Conservation (phyloP, 805 yeast species). For the Starmerella vaccinii region DNA sequence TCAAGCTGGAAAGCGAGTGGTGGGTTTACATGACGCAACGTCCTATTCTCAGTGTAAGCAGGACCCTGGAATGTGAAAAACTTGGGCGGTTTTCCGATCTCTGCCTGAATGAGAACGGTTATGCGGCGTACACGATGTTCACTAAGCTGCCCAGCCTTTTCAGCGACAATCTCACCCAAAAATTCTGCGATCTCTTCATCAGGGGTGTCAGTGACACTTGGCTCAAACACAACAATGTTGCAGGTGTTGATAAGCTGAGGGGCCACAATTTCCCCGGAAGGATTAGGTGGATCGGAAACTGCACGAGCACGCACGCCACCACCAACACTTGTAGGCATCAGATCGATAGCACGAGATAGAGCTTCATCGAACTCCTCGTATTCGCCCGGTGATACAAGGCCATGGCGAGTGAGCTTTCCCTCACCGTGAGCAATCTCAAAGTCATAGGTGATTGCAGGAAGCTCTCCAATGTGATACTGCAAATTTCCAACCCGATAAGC, state of each 20-base stretch:
- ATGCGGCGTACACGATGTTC: slow-evolving; percentile 79
- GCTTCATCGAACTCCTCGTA: slow-evolving; percentile 85
- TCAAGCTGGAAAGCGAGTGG: slow-evolving; percentile 96
- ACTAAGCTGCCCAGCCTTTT: slow-evolving; percentile 57
- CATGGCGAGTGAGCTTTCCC: slow-evolving; percentile 42
- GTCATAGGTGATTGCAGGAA: slow-evolving; percentile 63
- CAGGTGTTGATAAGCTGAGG: slow-evolving; percentile 59
- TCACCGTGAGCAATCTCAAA: slow-evolving; percentile 33
- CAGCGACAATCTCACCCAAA: slow-evolving; percentile 55
- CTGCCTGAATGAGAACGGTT: slow-evolving; percentile 78
- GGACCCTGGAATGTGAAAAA: slow-evolving; percentile 94
- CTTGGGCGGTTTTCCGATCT: slow-evolving; percentile 81
- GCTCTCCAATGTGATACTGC: slow-evolving; percentile 42
- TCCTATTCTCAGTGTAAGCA: slow-evolving; percentile 72
- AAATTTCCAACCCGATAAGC: slow-evolving; percentile 84
- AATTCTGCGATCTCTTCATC: slow-evolving; percentile 60
- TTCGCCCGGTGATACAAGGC: slow-evolving; percentile 35
- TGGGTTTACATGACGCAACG: slow-evolving; percentile 96
- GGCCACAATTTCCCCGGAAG: slow-evolving; percentile 19
- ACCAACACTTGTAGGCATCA: slow-evolving; percentile 42
- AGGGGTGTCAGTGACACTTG: slow-evolving; percentile 39
- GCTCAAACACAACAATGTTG: slow-evolving; percentile 52
- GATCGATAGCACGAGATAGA: slow-evolving; percentile 62
- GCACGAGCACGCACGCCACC: slow-evolving; percentile 35
- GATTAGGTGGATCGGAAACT: slow-evolving; percentile 26